phyloP scores from a whole-genome alignment of 257 asterid genomes.

The Leptodermis oblonga region DNA sequence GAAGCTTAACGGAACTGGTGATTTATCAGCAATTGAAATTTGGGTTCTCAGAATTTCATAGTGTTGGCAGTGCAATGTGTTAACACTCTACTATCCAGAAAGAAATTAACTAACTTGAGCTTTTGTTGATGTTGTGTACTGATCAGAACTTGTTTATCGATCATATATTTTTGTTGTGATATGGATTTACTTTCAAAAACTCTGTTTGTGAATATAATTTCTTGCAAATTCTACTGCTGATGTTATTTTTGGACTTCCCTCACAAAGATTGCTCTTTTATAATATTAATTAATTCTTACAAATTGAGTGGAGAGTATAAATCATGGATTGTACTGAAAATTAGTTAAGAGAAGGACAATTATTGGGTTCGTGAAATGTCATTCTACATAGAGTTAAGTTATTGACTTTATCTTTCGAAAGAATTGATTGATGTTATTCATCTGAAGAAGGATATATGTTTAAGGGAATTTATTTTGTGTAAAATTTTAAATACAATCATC shows the following conservation, averaged over 20 bases:
- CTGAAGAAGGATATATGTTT: not conserved
- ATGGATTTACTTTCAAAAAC: not conserved
- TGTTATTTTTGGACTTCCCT: not conserved
- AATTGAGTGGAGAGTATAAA: not conserved
- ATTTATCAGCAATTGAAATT: too few species aligned
- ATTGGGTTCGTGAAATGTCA: not conserved
- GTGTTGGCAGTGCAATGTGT: not conserved
- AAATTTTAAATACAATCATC: not conserved
- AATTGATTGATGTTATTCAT: not conserved
- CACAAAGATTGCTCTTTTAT: not conserved
- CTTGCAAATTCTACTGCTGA: constrained; percentile 1
- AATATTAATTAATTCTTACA: not conserved
- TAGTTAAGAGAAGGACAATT: not conserved
- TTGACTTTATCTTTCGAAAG: not conserved
- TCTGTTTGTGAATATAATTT: not conserved
- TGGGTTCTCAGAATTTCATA: not conserved
- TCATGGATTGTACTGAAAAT: not conserved
- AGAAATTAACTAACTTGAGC: not conserved
- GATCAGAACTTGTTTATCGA: not conserved
- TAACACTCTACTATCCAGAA: too few species aligned
- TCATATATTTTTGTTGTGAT: not conserved
- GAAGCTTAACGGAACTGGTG: not conserved
- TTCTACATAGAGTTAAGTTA: not conserved
- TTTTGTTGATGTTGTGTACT: not conserved
- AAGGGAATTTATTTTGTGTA: not conserved